Base-by-base conservation (phyloP, 2,329 filamentous ascomycete genomes). In the Penicillium hesseltinei region DNA sequence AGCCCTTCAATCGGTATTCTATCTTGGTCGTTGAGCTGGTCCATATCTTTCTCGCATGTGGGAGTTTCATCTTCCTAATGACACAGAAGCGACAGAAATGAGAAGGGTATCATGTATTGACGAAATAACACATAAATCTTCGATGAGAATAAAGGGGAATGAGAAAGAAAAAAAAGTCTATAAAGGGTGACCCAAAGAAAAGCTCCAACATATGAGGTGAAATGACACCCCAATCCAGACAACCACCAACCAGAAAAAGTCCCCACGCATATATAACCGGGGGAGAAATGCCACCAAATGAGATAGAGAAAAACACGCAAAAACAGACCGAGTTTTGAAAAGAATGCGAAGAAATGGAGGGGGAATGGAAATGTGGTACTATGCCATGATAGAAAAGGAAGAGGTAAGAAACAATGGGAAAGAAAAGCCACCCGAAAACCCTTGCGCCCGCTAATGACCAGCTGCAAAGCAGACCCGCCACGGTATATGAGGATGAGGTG, bases 401-500 rank as follows among this genome's bases (percentile, higher is more conserved):
- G 40, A 35, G 27, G 40, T 42, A 33, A 53, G 17, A 35, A 57
- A 46, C 15, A 27, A 53, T 47, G 53, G 42, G 57, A 56, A 66
- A 69, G 69, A 58, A 67, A 70, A 70, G 67, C 71, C 71, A 66
- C 69, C 69, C 68, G 62, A 66, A 62, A 68, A 59, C 61, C 67
- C 67, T 68, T 71, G 70, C 71, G 71, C 71, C 71, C 70, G 70
- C 71, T 74, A 70, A 73, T 72, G 69, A 71, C 63, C 63, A 71
- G 67, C 69, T 69, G 64, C 67, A 61, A 67, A 66, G 66, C 58
- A 62, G 61, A 69, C 61, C 62, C 58, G 62, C 60, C 51, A 64
- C 59, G 59, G 61, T 66, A 58, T 63, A 67, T 69, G 60, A 63
- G 61, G 59, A 62, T 61, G 57, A 62, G 61, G 62, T 59, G 50